Percentiles rank a stretch among this genome's conserved stretches.
Evolutionary conservation across 495 filamentous ascomycete genomes (phyloP).

Genomic region (Penicillium arizonense): DNA sequence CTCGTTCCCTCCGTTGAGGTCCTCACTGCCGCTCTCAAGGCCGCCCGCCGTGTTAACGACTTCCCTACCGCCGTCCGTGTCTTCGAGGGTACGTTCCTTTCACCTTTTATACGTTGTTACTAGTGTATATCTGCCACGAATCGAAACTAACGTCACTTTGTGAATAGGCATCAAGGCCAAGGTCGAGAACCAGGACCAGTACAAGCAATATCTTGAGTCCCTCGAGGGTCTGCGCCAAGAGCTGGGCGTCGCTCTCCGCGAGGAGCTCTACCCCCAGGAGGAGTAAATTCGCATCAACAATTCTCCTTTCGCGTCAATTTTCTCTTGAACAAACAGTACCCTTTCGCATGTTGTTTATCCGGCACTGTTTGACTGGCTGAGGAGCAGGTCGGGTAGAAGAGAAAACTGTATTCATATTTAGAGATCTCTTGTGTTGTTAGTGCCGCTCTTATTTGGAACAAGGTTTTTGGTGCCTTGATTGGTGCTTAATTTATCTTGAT

Average conservation of each 20-base stretch:
- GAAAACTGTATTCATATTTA: constrained; percentile 50
- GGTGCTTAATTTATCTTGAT: constrained; percentile 29
- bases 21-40: constrained; percentile 84
- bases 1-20: constrained; percentile 93
- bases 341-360: constrained; percentile 14
- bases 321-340: constrained; percentile 20
- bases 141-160: constrained; percentile 13
- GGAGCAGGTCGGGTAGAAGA: constrained; percentile 34
- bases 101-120: background rate
- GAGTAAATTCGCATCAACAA: constrained; percentile 41
- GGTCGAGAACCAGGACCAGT: constrained; percentile 97
- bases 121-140: background rate
- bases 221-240: constrained; percentile 92
- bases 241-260: constrained; percentile 85
- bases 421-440: constrained; percentile 38
- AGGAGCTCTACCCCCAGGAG: constrained; percentile 88
- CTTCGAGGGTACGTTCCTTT: constrained; percentile 77
- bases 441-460: constrained; percentile 30
- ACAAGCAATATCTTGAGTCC: constrained; percentile 93
- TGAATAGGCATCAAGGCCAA: constrained; percentile 92
- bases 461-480: constrained; percentile 21
- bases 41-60: constrained; percentile 95
- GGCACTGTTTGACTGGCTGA: constrained; percentile 16
- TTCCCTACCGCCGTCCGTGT: constrained; percentile 96
- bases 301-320: constrained; percentile 27